A percentile compares a stretch with the other conserved stretches of the same genome.
phyloP scores from a whole-genome alignment of 2,329 filamentous ascomycete species.

The Diaporthe destruens region DNA sequence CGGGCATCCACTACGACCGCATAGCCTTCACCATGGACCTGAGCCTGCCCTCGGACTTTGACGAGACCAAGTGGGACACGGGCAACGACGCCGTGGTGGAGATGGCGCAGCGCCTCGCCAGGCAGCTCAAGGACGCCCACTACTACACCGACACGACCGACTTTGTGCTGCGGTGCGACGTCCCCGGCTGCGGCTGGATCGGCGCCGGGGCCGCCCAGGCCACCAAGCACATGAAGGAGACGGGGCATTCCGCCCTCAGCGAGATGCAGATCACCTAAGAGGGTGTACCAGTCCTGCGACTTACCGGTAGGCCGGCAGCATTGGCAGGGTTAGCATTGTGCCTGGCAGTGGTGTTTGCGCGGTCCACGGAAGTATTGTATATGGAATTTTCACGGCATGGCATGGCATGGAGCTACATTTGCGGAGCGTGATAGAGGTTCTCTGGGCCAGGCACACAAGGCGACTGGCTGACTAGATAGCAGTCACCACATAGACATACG shows the following conservation, averaged over 20 bases:
- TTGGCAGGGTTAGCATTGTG: not conserved
- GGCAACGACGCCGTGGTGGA: slow-evolving; percentile 76
- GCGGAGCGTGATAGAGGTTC: not conserved
- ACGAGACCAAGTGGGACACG: slow-evolving; percentile 71
- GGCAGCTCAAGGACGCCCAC: slow-evolving; percentile 74
- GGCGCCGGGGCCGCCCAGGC: slow-evolving; percentile 76
- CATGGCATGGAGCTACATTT: not conserved
- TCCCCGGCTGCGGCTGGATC: slow-evolving; percentile 71
- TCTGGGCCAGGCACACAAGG: not conserved
- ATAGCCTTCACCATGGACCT: slow-evolving; percentile 78
- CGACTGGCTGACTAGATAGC: not conserved
- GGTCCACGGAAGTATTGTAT: not conserved
- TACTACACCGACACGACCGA: slow-evolving; percentile 92
- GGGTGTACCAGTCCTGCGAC: too few species aligned
- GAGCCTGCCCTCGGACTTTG: slow-evolving; percentile 77
- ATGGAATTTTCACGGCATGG: not conserved
- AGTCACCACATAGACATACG: not conserved
- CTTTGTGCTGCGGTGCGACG: slow-evolving; percentile 83
- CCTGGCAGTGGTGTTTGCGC: not conserved
- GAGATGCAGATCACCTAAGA: slow-evolving; percentile 49
- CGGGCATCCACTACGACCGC: slow-evolving; percentile 93
- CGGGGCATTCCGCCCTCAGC: slow-evolving; percentile 65
- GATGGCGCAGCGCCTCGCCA: slow-evolving; percentile 74
- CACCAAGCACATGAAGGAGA: slow-evolving; percentile 71
- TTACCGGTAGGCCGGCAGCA: too few species aligned